Percentiles rank a stretch among this genome's conserved stretches.
These are phyloP conservation scores for Globisporangium orthogonon DNA, from an alignment of 352 stramenopile species.

Conservation along the genomic window DNA sequence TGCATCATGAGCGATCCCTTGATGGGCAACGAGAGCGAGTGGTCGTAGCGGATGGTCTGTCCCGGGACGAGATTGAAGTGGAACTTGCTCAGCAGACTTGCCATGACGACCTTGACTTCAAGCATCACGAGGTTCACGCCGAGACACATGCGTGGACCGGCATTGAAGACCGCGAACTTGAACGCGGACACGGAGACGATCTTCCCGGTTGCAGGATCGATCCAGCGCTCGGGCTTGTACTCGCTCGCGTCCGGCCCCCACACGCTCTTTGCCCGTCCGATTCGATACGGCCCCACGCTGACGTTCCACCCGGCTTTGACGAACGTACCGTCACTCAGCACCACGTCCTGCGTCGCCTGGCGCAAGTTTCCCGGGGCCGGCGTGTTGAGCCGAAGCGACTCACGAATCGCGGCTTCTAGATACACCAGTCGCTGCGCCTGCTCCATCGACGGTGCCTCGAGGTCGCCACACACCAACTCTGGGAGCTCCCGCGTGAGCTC, in stretches of 20 bases:
- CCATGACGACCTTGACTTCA: conserved; percentile 38
- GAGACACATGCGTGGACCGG: conserved; percentile 32
- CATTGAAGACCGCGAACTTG: conserved; percentile 39
- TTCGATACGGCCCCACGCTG: conserved; percentile 29
- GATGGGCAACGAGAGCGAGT: conserved; percentile 9
- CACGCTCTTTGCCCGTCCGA: conserved; percentile 30
- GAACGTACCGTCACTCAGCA: conserved; percentile 55
- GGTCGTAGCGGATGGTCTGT: conserved; percentile 9
- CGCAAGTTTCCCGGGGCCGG: conserved; percentile 23
- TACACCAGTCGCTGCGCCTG: conserved; percentile 9
- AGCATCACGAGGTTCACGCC: conserved; percentile 35
- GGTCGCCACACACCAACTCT: background rate
- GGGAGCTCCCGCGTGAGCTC: conserved; percentile 16
- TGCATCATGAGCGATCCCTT: conserved; percentile 7
- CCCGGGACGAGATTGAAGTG: conserved; percentile 13
- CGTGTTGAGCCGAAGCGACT: conserved; percentile 28
- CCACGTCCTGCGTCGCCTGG: conserved; percentile 24
- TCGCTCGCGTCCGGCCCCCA: conserved; percentile 38
- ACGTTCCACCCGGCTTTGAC: conserved; percentile 25
- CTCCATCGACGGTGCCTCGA: conserved; percentile 8
- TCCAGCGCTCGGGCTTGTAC: conserved; percentile 43
- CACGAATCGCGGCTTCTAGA: conserved; percentile 17
- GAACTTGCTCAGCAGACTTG: conserved; percentile 22
- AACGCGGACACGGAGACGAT: conserved; percentile 19
- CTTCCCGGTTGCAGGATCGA: conserved; percentile 20